Conservation (phyloP, 345 rosid genomes). For the Firmiana major region DNA sequence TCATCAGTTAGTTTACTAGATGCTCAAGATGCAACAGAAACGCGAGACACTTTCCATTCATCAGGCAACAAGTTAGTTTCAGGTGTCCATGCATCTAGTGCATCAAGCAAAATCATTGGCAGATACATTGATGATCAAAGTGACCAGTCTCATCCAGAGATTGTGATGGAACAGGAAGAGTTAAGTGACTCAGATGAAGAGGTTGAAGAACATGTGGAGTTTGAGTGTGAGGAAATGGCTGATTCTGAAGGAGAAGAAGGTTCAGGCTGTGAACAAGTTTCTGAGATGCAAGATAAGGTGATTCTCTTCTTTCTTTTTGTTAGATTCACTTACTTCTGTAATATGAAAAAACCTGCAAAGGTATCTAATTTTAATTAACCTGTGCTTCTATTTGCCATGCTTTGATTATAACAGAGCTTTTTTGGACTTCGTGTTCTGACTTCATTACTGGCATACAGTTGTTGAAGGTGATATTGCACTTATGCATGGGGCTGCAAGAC, state of each 20-base stretch:
- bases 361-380: slow-evolving; percentile 8
- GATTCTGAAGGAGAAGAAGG: slow-evolving; percentile 89
- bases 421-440: background rate
- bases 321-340: slow-evolving; percentile 12
- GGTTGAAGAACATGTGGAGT: slow-evolving; percentile 83
- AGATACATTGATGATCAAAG: slow-evolving; percentile 38
- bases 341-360: background rate
- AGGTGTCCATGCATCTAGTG: slow-evolving; percentile 27
- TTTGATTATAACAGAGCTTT: background rate
- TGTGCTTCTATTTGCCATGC: slow-evolving; percentile 1
- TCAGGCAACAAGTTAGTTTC: slow-evolving; percentile 23
- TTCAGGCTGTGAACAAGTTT: slow-evolving; percentile 39
- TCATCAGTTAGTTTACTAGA: slow-evolving; percentile 7
- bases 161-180: slow-evolving; percentile 99
- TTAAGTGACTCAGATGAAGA: slow-evolving; percentile 96
- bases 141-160: slow-evolving; percentile 65
- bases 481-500: background rate
- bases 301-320: slow-evolving; percentile 3
- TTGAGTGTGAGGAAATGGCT: slow-evolving; percentile 97
- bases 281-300: slow-evolving; percentile 52
- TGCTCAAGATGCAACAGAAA: slow-evolving; percentile 25
- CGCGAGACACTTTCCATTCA: slow-evolving; percentile 21
- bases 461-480: background rate
- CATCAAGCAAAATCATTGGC: slow-evolving; percentile 24
- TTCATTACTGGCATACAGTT: background rate